phyloP scores from a whole-genome alignment of 1,284 basidiomycete species.

The Thecaphora thlaspeos region DNA sequence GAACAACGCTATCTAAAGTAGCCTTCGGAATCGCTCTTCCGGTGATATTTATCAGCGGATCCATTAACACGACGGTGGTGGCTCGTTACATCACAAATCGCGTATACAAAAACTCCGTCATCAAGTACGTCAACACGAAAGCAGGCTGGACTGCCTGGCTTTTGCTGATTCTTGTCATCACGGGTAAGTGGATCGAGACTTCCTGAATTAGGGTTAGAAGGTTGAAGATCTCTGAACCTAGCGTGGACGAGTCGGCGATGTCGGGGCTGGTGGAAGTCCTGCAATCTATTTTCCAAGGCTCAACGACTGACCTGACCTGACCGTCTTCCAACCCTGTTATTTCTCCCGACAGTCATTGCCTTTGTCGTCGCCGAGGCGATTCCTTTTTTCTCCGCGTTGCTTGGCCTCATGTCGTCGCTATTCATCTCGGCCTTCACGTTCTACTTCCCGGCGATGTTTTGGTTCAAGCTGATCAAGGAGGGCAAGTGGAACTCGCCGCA shows the following conservation, averaged over 20 bases:
- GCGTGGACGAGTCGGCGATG: no score
- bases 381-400: constrained; percentile 38
- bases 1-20: constrained; percentile 39
- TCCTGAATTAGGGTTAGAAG: no score
- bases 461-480: constrained; percentile 32
- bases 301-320: no score
- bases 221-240: no score
- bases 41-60: constrained; percentile 51
- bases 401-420: constrained; percentile 36
- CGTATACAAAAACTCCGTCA: constrained; percentile 37
- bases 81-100: constrained; percentile 40
- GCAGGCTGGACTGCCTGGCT: constrained; percentile 46
- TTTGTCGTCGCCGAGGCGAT: constrained; percentile 43
- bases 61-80: constrained; percentile 48
- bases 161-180: constrained; percentile 23
- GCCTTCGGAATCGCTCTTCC: constrained; percentile 46
- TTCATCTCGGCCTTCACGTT: constrained; percentile 45
- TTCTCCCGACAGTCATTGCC: constrained; percentile 19
- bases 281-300: no score
- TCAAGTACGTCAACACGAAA: constrained; percentile 44
- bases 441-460: constrained; percentile 62
- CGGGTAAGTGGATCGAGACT: background rate
- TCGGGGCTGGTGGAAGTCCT: no score
- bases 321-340: no score
- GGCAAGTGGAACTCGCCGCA: constrained; percentile 29